Conservation (phyloP, 2,329 filamentous ascomycete genomes). For the Diaporthe amygdali region DNA sequence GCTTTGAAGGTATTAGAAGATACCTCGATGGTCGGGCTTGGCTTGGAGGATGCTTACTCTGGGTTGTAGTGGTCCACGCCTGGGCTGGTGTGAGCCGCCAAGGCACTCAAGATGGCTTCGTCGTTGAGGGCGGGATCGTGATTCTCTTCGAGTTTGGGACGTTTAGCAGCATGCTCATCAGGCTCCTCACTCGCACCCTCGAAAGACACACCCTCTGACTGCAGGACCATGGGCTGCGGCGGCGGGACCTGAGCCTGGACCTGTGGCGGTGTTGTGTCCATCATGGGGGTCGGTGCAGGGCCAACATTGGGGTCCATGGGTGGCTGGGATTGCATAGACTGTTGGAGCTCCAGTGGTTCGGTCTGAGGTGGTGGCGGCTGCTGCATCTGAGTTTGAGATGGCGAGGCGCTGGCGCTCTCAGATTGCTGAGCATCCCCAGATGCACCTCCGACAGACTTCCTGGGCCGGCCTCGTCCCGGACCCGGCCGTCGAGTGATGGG, state of each 20-base stretch:
- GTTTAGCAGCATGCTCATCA: constrained; percentile 46
- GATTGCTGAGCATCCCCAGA: neutral
- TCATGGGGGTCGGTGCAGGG: constrained; percentile 22
- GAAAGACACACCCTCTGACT: constrained; percentile 29
- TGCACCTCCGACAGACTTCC: constrained; percentile 41
- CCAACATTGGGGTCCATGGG: constrained; percentile 25
- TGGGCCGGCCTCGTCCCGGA: constrained; percentile 59
- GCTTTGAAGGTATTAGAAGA: constrained; percentile 4
- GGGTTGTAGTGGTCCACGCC: constrained; percentile 44
- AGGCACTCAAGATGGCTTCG: constrained; percentile 51
- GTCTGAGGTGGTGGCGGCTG: neutral
- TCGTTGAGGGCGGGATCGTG: constrained; percentile 48
- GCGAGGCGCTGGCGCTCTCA: constrained; percentile 6
- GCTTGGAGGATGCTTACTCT: constrained; percentile 42
- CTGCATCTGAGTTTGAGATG: neutral
- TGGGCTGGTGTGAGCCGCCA: constrained; percentile 49
- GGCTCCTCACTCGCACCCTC: constrained; percentile 26
- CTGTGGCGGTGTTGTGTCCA: constrained; percentile 27
- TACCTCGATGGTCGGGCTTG: neutral
- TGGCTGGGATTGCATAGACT: constrained; percentile 25
- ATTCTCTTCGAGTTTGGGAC: constrained; percentile 43
- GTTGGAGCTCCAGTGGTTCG: constrained; percentile 20
- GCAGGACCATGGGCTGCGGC: constrained; percentile 35
- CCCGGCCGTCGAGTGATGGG: constrained; percentile 66
- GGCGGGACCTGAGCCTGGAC: constrained; percentile 27